A percentile compares a stretch with the other conserved stretches of the same genome.
Conservation (phyloP, 2,329 filamentous ascomycete genomes). For the Lecanicillium sp. region DNA sequence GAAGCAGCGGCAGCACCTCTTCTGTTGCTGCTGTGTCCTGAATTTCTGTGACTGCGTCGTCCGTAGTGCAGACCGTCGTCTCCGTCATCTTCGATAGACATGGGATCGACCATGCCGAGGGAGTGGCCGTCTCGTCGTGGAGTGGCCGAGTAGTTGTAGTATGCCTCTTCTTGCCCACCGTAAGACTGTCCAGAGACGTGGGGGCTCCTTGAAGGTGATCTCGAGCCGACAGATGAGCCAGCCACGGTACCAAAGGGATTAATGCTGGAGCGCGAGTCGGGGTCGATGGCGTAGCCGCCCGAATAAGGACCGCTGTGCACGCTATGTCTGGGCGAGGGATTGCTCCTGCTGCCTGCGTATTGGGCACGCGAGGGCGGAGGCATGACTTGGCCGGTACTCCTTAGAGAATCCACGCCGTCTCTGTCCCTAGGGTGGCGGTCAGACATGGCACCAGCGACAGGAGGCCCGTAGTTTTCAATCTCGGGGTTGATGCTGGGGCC, state of each 20-base stretch:
- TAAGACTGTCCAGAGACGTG: conserved; percentile 38
- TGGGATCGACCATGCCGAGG: conserved; percentile 63
- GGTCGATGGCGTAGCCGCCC: conserved; percentile 23
- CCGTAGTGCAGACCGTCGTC: conserved; percentile 70
- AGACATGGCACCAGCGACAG: conserved; percentile 58
- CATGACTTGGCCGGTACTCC: conserved; percentile 31
- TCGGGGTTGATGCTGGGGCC: conserved; percentile 49
- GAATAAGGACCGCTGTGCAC: conserved; percentile 16
- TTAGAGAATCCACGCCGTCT: conserved; percentile 59
- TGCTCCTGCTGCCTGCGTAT: conserved; percentile 13
- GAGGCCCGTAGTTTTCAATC: conserved; percentile 58
- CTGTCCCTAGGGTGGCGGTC: conserved; percentile 55
- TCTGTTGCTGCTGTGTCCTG: conserved; percentile 55
- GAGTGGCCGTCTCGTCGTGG: conserved; percentile 39
- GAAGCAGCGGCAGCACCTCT: conserved; percentile 24
- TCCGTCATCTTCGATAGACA: conserved; percentile 78
- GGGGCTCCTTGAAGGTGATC: conserved; percentile 45
- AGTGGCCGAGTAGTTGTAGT: conserved; percentile 49
- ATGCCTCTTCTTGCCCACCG: conserved; percentile 57
- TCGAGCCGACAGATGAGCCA: conserved; percentile 24
- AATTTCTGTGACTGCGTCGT: conserved; percentile 40
- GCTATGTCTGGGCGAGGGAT: conserved; percentile 2
- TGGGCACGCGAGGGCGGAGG: conserved; percentile 32
- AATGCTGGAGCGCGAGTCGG: conserved; percentile 39
- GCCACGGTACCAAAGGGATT: conserved; percentile 32